Evolutionary conservation across 164 flowering plant genomes (phyloP).

Genomic region (Santalum album): DNA sequence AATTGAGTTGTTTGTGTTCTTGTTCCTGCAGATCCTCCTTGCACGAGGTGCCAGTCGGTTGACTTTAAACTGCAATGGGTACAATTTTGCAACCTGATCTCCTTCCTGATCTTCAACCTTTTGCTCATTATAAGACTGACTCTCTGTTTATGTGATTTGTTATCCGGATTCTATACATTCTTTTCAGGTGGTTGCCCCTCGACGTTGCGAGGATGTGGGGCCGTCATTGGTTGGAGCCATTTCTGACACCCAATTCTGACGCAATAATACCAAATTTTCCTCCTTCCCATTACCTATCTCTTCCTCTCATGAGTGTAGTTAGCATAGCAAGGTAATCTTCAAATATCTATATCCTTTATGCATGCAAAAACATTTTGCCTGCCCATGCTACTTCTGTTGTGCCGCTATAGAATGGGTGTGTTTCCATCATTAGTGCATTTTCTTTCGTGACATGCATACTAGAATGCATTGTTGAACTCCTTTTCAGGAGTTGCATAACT

Average conservation of each 20-base stretch:
- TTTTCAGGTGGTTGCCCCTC: conserved; percentile 81
- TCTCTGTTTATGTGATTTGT: not conserved
- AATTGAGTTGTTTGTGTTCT: conserved; percentile 6
- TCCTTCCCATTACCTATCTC: conserved; percentile 62
- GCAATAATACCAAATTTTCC: conserved; percentile 51
- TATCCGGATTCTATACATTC: conserved; percentile 4
- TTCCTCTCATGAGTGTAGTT: conserved; percentile 84
- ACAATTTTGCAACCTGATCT: conserved; percentile 12
- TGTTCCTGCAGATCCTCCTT: conserved; percentile 67
- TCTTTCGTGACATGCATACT: too few species aligned
- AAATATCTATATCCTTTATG: not conserved
- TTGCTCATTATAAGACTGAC: not conserved
- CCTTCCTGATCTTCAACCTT: not conserved
- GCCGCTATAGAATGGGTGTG: too few species aligned
- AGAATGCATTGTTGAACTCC: too few species aligned
- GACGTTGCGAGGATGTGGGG: conserved; percentile 96
- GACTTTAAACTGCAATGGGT: conserved; percentile 93
- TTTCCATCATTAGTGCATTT: too few species aligned
- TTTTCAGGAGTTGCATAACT: too few species aligned
- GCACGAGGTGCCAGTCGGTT: conserved; percentile 80
- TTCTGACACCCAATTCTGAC: conserved; percentile 68
- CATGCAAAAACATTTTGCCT: too few species aligned
- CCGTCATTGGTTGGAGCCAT: conserved; percentile 89
- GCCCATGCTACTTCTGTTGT: too few species aligned
- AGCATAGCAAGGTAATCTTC: conserved; percentile 79